Base-by-base conservation (phyloP, 116 monocot species). In the Phalaenopsis hybrid region DNA sequence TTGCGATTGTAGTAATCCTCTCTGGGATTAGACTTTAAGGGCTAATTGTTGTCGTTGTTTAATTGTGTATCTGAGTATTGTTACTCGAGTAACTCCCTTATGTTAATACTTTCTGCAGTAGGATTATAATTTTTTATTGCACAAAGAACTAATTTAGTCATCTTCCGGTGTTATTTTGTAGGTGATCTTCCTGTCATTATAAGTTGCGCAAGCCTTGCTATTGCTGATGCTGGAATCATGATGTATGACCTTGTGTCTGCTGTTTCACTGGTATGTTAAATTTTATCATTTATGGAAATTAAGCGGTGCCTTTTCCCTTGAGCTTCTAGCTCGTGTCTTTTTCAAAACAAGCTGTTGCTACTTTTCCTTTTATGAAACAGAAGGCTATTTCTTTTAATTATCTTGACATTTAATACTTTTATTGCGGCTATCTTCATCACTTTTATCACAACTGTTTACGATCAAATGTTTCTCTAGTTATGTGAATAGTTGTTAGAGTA, bases 211-310 rank as follows among this genome's bases (percentile, higher is more conserved):
- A 96, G 92, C 80, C 94, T 96, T 83, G 96, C 96, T n/a, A 68
- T 96, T 82, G 96, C 96, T 57, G 96, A 96, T 86, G 96, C 96
- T 31, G 96, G 96, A 82, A 92, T 96, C 78, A 94, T 96, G 94
- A 92, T 96, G 91, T 88, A 88, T 83, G 96, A 96, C 61, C 87
- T 96, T 74, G 91, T 96, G 75, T 85, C 94, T 78, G 89, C 96
- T 0, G 92, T 91, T 57, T 94, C 94, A 41, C 88, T 94, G 92
- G 96, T 96, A 94, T 79, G 86, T 83, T 43, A 13, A 46, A 43
- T 84, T 79, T 37, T 57, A 16, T 5, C 37, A 73, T 55, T 17
- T 17, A 55, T 55, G 55, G 15, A 55, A 48, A 48, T 48, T 48
- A 48, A 48, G 48, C 48, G 48, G 10, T 48, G 48, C 61, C 4